These are phyloP conservation scores for Oryza brachyantha DNA, from an alignment of 176 grass and related monocot genomes.

Conservation along the genomic window DNA sequence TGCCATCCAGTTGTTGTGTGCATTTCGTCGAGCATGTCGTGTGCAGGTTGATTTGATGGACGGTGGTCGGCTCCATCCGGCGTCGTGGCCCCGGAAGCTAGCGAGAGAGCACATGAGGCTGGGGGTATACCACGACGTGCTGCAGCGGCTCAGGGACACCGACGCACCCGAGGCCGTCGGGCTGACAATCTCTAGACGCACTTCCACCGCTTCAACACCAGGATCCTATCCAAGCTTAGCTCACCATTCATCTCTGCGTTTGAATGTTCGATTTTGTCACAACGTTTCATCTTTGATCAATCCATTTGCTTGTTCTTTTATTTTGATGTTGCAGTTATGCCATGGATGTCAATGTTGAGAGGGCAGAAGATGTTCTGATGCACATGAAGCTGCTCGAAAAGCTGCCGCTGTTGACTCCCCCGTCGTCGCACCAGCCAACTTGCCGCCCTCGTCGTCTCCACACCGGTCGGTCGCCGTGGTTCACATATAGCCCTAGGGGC, in stretches of 20 bases:
- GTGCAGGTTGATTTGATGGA: conserved; percentile 1
- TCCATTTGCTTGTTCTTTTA: no score
- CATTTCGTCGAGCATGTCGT: conserved; percentile 4
- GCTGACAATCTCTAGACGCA: conserved; percentile 33
- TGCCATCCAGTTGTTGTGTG: neutral
- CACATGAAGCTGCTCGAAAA: conserved; percentile 30
- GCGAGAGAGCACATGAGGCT: conserved; percentile 16
- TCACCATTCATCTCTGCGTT: no score
- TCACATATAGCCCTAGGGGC: no score
- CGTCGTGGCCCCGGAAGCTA: neutral
- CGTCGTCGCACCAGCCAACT: no score
- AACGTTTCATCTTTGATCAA: neutral
- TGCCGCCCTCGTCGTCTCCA: no score
- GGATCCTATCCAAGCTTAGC: neutral
- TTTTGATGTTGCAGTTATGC: conserved; percentile 11
- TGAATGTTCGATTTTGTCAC: neutral
- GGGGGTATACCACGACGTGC: conserved; percentile 36
- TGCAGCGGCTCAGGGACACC: conserved; percentile 35
- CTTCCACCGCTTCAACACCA: conserved; percentile 38
- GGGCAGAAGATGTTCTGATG: conserved; percentile 36
- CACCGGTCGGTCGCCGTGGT: no score
- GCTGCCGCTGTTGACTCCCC: no score
- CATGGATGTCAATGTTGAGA: conserved; percentile 38
- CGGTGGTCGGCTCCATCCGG: neutral
- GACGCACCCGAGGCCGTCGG: conserved; percentile 7